These are phyloP conservation scores for Zarea fungicola DNA, from an alignment of 2,329 filamentous ascomycete species.

Conservation along the genomic window DNA sequence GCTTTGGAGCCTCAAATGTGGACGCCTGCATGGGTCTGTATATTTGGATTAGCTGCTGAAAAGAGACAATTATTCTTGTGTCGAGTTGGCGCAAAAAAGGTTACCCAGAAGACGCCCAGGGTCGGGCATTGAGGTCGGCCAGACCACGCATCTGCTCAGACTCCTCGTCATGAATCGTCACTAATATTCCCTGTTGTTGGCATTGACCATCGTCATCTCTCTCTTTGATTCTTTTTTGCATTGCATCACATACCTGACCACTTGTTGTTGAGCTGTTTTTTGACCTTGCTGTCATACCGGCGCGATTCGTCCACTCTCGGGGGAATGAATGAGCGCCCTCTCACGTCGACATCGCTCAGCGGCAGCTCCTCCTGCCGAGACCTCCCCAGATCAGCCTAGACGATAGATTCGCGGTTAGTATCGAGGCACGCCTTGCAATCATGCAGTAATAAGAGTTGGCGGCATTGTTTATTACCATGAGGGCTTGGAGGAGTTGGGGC, in stretches of 20 bases:
- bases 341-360: not conserved
- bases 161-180: slow-evolving; percentile 1
- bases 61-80: not conserved
- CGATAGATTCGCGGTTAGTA: too few species aligned
- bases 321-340: not conserved
- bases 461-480: too few species aligned
- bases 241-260: not conserved
- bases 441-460: too few species aligned
- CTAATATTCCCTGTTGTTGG: too few species aligned
- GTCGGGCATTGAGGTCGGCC: slow-evolving; percentile 1
- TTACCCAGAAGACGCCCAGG: slow-evolving; percentile 6
- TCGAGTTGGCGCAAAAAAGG: not conserved
- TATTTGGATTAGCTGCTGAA: too few species aligned
- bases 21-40: not conserved
- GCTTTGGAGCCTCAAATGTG: not conserved
- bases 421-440: too few species aligned
- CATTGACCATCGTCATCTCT: too few species aligned
- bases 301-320: not conserved
- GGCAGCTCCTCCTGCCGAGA: slow-evolving; percentile 7
- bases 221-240: not conserved
- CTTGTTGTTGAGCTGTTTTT: not conserved
- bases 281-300: not conserved
- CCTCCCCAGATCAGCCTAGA: slow-evolving; percentile 9
- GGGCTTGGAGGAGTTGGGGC: too few species aligned
- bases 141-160: slow-evolving; percentile 7